Conservation (phyloP, 495 filamentous ascomycete genomes). For the Talaromyces thailandensis region DNA sequence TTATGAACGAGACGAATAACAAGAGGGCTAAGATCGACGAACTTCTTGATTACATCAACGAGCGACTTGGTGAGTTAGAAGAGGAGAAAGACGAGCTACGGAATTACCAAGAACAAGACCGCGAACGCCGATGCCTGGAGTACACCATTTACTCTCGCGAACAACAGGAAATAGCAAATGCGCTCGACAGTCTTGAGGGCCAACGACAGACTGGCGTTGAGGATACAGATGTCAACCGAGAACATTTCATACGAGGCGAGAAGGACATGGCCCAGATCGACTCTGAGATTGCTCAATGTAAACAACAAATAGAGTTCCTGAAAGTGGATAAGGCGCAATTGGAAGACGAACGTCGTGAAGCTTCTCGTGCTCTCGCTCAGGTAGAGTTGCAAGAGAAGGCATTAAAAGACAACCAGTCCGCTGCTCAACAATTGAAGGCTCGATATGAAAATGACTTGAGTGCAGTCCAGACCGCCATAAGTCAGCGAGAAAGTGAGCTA, state of each 20-base stretch:
- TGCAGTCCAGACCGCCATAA: conserved; percentile 65
- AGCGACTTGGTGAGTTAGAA: conserved; percentile 80
- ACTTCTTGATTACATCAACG: conserved; percentile 79
- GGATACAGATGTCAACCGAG: conserved; percentile 70
- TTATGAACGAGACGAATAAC: conserved; percentile 94
- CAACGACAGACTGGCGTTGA: conserved; percentile 71
- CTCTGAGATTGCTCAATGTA: conserved; percentile 65
- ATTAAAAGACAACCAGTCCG: conserved; percentile 68
- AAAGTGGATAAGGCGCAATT: conserved; percentile 80
- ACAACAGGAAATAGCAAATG: conserved; percentile 65
- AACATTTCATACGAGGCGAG: conserved; percentile 69
- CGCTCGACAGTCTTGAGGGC: conserved; percentile 77
- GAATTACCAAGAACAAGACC: conserved; percentile 89
- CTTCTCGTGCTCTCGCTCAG: conserved; percentile 67
- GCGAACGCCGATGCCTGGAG: conserved; percentile 83
- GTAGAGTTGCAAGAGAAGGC: conserved; percentile 77
- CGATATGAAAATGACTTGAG: conserved; percentile 67
- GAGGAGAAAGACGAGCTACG: conserved; percentile 94
- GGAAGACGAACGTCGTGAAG: conserved; percentile 81
- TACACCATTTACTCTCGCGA: conserved; percentile 91
- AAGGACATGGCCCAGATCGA: conserved; percentile 71
- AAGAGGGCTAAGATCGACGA: conserved; percentile 94
- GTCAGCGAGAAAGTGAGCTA: conserved; percentile 67
- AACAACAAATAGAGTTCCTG: conserved; percentile 75
- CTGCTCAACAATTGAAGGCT: conserved; percentile 59